phyloP scores from a whole-genome alignment of 1,284 basidiomycete species.

The Fomitiporia mediterranea region DNA sequence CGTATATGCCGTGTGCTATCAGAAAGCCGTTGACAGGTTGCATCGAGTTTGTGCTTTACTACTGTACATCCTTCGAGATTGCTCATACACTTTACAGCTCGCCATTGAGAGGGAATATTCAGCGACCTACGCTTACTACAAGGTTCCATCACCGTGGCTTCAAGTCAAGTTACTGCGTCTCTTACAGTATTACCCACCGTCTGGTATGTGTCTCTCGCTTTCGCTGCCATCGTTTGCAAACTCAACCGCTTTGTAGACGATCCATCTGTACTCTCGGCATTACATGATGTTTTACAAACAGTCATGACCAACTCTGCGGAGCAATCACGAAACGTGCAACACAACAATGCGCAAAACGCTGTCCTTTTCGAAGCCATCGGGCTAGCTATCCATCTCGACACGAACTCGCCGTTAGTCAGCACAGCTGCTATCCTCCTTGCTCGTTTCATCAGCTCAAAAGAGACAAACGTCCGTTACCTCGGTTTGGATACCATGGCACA shows the following conservation, averaged over 20 bases:
- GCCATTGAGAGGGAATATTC: constrained; percentile 88
- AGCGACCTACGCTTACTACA: constrained; percentile 93
- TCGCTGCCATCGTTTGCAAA: not conserved
- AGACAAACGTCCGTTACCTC: constrained; percentile 98
- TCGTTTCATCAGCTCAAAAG: constrained; percentile 93
- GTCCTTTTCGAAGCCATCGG: constrained; percentile 98
- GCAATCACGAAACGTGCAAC: constrained; percentile 91
- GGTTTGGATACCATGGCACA: constrained; percentile 99
- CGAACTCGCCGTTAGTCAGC: constrained; percentile 84
- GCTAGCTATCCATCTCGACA: constrained; percentile 94
- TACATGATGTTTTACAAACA: constrained; percentile 84
- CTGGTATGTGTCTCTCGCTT: constrained; percentile 49
- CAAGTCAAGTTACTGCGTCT: constrained; percentile 94
- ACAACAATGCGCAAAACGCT: constrained; percentile 97
- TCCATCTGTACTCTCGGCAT: constrained; percentile 66
- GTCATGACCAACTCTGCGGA: constrained; percentile 93
- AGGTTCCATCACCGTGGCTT: constrained; percentile 96
- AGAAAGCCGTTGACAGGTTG: constrained; percentile 89
- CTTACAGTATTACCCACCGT: constrained; percentile 93
- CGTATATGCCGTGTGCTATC: constrained; percentile 87
- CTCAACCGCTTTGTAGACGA: constrained; percentile 61
- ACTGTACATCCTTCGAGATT: not conserved
- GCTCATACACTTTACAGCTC: constrained; percentile 47
- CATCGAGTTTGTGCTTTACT: constrained; percentile 56
- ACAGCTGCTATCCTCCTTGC: constrained; percentile 92